Evolutionary conservation across 139 green algal genomes (phyloP).

Genomic region (Coelastrella sp.): DNA sequence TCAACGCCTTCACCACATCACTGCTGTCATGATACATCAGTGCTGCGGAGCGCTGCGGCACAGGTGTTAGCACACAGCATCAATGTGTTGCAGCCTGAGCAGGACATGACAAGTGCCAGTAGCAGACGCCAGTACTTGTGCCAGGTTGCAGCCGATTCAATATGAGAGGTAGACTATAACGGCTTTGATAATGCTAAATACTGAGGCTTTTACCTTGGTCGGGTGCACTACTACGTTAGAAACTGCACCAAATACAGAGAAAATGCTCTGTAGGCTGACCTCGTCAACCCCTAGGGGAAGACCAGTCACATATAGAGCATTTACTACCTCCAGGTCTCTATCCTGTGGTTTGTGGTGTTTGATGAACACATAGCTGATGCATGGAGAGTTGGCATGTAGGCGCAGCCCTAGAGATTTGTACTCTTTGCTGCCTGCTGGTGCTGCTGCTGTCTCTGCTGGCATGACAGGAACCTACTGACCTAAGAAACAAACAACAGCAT

Average conservation of each 20-base stretch:
- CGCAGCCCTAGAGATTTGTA: conserved; percentile 35
- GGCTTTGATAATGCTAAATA: no score
- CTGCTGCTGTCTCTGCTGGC: conserved; percentile 29
- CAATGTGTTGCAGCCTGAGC: no score
- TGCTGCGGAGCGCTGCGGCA: conserved; percentile 32
- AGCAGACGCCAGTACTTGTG: no score
- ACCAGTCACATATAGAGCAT: conserved; percentile 68
- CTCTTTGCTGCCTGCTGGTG: conserved; percentile 2
- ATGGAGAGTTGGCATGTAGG: neutral
- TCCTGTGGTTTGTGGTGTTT: conserved; percentile 26
- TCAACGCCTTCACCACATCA: conserved; percentile 1
- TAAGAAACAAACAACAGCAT: no score
- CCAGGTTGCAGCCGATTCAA: no score
- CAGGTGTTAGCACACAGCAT: neutral
- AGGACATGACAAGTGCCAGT: no score
- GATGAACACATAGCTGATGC: conserved; percentile 36
- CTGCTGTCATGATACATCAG: conserved; percentile 13
- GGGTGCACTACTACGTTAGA: conserved; percentile 67
- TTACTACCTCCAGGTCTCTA: neutral
- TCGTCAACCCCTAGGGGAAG: conserved; percentile 60
- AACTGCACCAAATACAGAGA: conserved; percentile 72
- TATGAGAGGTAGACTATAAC: no score
- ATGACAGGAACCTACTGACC: neutral
- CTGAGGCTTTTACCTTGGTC: conserved; percentile 50
- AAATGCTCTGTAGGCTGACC: conserved; percentile 56